Percentiles rank a stretch among this genome's conserved stretches.
Evolutionary conservation across 108 stramenopile genomes (phyloP).

Genomic region (Aurantiochytrium sp.): DNA sequence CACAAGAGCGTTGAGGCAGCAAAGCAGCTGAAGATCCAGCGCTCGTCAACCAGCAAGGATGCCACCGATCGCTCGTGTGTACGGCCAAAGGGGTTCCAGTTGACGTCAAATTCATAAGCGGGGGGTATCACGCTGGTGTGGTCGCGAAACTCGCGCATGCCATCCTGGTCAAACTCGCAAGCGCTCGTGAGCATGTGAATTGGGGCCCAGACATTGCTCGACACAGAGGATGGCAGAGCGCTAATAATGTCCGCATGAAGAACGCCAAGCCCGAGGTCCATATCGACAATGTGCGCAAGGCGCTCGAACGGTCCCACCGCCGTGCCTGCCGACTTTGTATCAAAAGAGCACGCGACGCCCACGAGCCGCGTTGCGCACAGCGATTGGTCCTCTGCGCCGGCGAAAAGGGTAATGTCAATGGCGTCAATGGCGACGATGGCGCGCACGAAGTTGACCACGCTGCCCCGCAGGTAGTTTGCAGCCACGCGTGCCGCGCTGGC

Average conservation of each 20-base stretch:
- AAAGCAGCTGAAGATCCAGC: not conserved
- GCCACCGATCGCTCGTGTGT: not conserved
- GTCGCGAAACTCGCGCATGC: not conserved
- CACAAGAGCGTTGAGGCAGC: not conserved
- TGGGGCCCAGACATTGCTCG: not conserved
- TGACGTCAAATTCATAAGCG: not conserved
- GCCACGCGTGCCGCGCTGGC: not conserved
- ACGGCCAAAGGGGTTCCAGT: not conserved
- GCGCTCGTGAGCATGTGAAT: not conserved
- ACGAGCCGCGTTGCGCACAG: not conserved
- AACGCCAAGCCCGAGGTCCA: not conserved
- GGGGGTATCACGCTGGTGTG: not conserved
- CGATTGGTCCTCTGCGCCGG: not conserved
- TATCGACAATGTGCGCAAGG: conserved; percentile 4
- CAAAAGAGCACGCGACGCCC: not conserved
- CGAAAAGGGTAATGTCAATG: not conserved
- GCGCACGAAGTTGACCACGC: not conserved
- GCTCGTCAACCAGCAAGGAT: not conserved
- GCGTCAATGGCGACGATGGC: not conserved
- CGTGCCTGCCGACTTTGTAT: not conserved
- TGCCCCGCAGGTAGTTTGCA: not conserved
- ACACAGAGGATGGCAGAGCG: not conserved
- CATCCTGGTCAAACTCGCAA: not conserved
- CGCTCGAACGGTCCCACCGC: conserved; percentile 12
- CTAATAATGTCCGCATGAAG: not conserved